Evolutionary conservation across 805 yeast genomes (phyloP), one percentile per base, ranked within the genome.

Genomic region (Candida namnaoensis): DNA sequence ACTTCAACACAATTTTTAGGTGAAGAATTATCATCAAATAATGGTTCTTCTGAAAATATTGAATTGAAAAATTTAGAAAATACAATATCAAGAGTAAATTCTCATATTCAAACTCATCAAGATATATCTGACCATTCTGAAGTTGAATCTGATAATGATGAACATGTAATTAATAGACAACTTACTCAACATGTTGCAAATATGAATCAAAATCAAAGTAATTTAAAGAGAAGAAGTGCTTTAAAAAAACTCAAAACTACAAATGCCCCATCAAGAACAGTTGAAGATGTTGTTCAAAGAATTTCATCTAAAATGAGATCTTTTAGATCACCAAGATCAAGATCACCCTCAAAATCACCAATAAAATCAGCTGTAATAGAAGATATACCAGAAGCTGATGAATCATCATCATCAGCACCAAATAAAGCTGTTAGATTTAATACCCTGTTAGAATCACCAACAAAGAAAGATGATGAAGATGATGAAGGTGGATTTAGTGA

Each of bases 261-360:
- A n/a, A 8, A 15, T 8, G n/a, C 27, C 4, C 32, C 30, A 9
- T 12, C 38, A 3, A 27, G 26, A 37, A 37, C 24, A 23, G 26
- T 37, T 10, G 34, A 30, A 15, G 49, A 44, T 28, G 44, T 43
- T 4, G 46, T 49, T 36, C 34, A 44, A 7, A 38, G 45, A 13
- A 36, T 51, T 36, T 45, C 49, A 1, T 10, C 48, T 12, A 47
- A 41, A 34, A 32, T 49, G 15, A 34, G n/a, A 30, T 11, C 32
- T 11, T 5, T 30, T 9, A 30, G 32, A 30, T 11, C 12, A 9
- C n/a, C 32, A 30, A 30, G n/a, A n/a, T n/a, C n/a, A n/a, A n/a
- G n/a, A n/a, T n/a, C n/a, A n/a, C n/a, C n/a, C n/a, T n/a, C 12
- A 12, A 30, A 12, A 9, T 12, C 5, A 30, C 6, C 32, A 30